phyloP scores from a whole-genome alignment of 169 alveolate species.

The Plasmodium gonderi region DNA sequence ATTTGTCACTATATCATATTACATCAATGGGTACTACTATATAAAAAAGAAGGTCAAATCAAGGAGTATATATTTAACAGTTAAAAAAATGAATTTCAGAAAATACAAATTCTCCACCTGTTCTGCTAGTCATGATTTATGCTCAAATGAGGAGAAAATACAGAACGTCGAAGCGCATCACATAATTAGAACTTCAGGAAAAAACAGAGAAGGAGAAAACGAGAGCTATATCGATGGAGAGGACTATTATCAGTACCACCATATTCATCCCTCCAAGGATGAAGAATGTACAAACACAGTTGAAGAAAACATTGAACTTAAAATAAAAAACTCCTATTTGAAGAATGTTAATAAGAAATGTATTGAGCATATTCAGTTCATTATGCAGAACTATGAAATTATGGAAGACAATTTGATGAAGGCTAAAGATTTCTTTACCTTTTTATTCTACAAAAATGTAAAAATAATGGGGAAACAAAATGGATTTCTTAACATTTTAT shows the following conservation, averaged over 20 bases:
- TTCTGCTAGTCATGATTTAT: neutral
- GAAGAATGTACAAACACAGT: neutral
- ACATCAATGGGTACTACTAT: constrained; percentile 41
- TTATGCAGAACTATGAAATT: constrained; percentile 25
- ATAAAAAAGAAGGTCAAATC: constrained; percentile 11
- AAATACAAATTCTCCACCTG: neutral
- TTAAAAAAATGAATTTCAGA: neutral
- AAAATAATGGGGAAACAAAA: constrained; percentile 14
- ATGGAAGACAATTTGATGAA: neutral
- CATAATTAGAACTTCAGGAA: neutral
- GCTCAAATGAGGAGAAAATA: neutral
- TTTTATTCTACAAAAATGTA: constrained; percentile 42
- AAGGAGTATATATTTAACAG: neutral
- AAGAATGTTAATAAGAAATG: constrained; percentile 59
- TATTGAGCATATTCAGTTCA: constrained; percentile 45
- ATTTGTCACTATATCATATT: constrained; percentile 52
- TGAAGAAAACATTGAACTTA: neutral
- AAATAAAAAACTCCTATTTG: neutral
- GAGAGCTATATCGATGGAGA: too few relatives aligned
- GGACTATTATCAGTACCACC: too few relatives aligned
- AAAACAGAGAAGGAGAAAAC: neutral
- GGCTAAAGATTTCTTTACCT: constrained; percentile 44
- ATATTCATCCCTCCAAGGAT: neutral
- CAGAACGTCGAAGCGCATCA: neutral
- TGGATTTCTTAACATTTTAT: constrained; percentile 32